Conservation (phyloP, 164 flowering plant species). For the Annona squamosa region DNA sequence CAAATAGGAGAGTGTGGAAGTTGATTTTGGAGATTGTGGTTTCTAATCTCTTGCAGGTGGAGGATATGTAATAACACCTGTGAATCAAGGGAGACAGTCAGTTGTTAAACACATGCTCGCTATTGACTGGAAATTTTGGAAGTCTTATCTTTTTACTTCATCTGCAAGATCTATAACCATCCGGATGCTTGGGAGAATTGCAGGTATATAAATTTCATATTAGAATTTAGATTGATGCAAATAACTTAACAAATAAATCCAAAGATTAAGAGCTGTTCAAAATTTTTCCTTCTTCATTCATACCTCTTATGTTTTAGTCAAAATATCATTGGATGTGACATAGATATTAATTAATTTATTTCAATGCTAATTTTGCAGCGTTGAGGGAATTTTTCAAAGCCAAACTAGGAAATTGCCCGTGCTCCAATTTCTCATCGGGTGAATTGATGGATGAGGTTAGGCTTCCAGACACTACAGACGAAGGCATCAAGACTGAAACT, state of each 20-base stretch:
- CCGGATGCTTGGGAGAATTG: slow-evolving; percentile 71
- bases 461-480: slow-evolving; percentile 25
- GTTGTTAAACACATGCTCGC: slow-evolving; percentile 95
- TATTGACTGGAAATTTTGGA: slow-evolving; percentile 89
- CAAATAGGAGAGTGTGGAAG: neutral
- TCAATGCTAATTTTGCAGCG: slow-evolving; percentile 41
- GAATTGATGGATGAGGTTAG: slow-evolving; percentile 31
- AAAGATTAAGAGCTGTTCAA: neutral
- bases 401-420: slow-evolving; percentile 32
- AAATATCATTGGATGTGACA: neutral
- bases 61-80: slow-evolving; percentile 78
- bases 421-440: slow-evolving; percentile 35
- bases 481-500: slow-evolving; percentile 27
- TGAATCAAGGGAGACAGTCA: slow-evolving; percentile 58
- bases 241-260: neutral
- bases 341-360: neutral
- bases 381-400: slow-evolving; percentile 66
- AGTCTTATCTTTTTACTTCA: slow-evolving; percentile 44
- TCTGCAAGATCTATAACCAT: slow-evolving; percentile 60
- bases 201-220: slow-evolving; percentile 36
- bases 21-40: neutral
- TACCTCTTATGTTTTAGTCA: neutral
- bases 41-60: slow-evolving; percentile 54
- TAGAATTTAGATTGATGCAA: no score
- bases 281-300: neutral